These are phyloP conservation scores for Rhizophagus prolifer DNA, from an alignment of 192 early-diverging fungal genomes.

Conservation along the genomic window DNA sequence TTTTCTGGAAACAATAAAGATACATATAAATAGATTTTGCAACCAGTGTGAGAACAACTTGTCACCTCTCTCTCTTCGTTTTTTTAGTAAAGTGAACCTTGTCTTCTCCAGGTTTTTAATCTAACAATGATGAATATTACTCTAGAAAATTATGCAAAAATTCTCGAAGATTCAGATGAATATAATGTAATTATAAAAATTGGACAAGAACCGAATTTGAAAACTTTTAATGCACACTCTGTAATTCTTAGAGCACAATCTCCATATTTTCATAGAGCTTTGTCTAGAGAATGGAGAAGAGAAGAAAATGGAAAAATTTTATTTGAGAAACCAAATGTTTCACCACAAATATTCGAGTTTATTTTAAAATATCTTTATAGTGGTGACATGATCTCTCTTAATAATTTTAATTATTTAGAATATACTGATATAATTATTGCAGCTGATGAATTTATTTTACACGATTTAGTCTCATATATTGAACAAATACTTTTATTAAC, in stretches of 20 bases:
- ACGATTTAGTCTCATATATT: background rate
- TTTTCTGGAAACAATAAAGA: too few species aligned
- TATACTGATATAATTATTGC: background rate
- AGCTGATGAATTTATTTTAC: background rate
- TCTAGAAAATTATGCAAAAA: background rate
- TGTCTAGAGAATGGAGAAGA: background rate
- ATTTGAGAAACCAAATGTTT: constrained; percentile 9
- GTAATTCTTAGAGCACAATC: constrained; percentile 6
- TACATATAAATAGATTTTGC: too few species aligned
- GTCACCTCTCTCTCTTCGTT: too few species aligned
- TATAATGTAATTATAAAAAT: constrained; percentile 14
- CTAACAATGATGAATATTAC: background rate
- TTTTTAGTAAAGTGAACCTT: too few species aligned
- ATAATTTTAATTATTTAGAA: background rate
- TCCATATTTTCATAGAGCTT: constrained; percentile 1
- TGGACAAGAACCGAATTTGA: background rate
- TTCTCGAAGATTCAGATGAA: background rate
- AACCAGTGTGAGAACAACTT: too few species aligned
- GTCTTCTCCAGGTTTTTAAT: too few species aligned
- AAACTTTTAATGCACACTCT: constrained; percentile 7
- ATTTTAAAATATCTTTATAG: constrained; percentile 13
- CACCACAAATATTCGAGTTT: background rate
- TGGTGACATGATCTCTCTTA: too few species aligned
- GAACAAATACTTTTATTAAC: background rate
- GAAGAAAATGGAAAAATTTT: constrained; percentile 2